Evolutionary conservation across 2,329 filamentous ascomycete species (phyloP).

Genomic region (Aschersonia sp.): DNA sequence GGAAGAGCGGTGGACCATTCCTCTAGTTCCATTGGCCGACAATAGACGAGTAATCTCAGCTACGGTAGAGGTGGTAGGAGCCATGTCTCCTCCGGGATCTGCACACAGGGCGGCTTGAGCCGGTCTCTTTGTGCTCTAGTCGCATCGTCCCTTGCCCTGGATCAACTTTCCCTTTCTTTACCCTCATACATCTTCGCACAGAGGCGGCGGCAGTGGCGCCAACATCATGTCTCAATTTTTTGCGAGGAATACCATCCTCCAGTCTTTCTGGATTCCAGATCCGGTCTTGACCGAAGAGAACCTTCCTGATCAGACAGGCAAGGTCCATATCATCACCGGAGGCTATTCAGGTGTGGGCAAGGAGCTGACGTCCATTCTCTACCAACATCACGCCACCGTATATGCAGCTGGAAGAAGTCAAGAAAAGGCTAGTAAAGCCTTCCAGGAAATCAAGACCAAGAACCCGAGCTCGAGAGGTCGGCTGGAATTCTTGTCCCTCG

Average conservation of each 20-base stretch:
- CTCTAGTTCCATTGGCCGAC: too few relatives aligned
- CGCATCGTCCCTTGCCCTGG: too few relatives aligned
- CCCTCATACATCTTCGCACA: too few relatives aligned
- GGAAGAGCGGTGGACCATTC: too few relatives aligned
- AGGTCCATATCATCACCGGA: slow-evolving; percentile 36
- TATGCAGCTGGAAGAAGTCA: slow-evolving; percentile 36
- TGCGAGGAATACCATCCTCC: not conserved
- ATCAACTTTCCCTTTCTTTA: too few relatives aligned
- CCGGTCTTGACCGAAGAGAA: slow-evolving; percentile 3
- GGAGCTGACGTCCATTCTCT: slow-evolving; percentile 37
- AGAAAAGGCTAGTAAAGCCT: slow-evolving; percentile 28
- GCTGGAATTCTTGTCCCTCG: slow-evolving; percentile 29
- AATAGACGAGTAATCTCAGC: too few relatives aligned
- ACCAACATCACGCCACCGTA: slow-evolving; percentile 36
- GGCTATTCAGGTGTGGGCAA: slow-evolving; percentile 30
- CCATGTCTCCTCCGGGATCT: too few relatives aligned
- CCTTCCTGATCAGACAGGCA: slow-evolving; percentile 2
- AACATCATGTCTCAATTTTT: not conserved
- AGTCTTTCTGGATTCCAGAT: slow-evolving; percentile 3
- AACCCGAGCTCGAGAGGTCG: slow-evolving; percentile 21
- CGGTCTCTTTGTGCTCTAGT: too few relatives aligned
- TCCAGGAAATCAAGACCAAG: slow-evolving; percentile 24
- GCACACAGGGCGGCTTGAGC: too few relatives aligned
- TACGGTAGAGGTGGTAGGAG: too few relatives aligned
- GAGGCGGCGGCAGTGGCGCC: too few relatives aligned